These are phyloP conservation scores for Circinella minor DNA, from an alignment of 371 early-diverging fungal species.

Conservation along the genomic window DNA sequence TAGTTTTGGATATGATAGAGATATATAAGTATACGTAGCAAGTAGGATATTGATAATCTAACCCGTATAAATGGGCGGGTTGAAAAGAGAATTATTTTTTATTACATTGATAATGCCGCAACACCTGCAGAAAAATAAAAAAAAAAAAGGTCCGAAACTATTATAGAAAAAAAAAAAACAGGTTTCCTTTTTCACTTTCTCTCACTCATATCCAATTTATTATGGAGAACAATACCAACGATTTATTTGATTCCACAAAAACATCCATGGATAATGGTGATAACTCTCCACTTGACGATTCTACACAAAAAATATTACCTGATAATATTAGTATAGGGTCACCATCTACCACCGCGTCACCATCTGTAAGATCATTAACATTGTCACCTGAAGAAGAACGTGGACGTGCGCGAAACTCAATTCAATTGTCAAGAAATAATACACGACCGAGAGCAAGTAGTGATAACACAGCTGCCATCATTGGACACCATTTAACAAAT, in stretches of 20 bases:
- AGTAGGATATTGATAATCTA: no score
- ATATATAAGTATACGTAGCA: no score
- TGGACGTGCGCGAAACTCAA: not conserved
- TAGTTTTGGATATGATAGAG: no score
- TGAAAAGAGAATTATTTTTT: no score
- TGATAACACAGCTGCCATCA: slow-evolving; percentile 8
- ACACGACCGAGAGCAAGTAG: slow-evolving; percentile 3
- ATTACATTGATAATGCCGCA: no score
- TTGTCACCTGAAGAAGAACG: slow-evolving; percentile 17
- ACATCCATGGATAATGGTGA: not conserved
- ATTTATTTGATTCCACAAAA: slow-evolving; percentile 5
- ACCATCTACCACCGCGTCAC: slow-evolving; percentile 9
- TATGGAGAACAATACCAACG: slow-evolving; percentile 2
- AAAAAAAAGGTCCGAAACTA: no score
- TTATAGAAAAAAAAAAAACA: no score
- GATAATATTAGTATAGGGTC: slow-evolving; percentile 5
- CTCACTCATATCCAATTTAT: not conserved
- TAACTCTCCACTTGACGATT: slow-evolving; percentile 1
- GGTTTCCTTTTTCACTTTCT: no score
- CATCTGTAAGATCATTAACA: slow-evolving; percentile 7
- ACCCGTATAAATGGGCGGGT: no score
- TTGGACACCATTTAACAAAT: slow-evolving; percentile 40
- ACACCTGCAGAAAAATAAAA: no score
- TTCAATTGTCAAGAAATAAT: not conserved
- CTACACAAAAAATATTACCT: slow-evolving; percentile 6